Conservation (phyloP, 495 filamentous ascomycete genomes). For the Haplographium delicatum region DNA sequence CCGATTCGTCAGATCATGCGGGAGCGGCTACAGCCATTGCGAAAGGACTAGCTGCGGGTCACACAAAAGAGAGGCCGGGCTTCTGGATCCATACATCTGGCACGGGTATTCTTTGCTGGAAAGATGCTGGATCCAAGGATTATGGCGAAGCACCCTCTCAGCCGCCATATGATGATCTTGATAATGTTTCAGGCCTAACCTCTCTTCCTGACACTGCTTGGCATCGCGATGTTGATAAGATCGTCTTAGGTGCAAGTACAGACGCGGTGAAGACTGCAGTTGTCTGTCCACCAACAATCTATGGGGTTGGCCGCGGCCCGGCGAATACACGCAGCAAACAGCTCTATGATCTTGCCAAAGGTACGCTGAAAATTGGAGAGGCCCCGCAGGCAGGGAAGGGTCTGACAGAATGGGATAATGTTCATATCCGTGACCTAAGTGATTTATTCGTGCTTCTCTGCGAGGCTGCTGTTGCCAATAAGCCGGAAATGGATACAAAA, state of each 20-base stretch:
- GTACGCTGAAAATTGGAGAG: constrained; percentile 55
- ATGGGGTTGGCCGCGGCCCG: constrained; percentile 66
- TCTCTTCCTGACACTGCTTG: constrained; percentile 34
- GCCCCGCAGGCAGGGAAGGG: constrained; percentile 57
- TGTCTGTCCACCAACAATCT: constrained; percentile 74
- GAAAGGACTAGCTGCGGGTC: constrained; percentile 38
- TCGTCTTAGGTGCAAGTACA: constrained; percentile 32
- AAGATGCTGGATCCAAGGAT: constrained; percentile 34
- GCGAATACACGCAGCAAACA: constrained; percentile 64
- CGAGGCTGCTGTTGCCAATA: constrained; percentile 56
- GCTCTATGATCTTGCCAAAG: constrained; percentile 50
- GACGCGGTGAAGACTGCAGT: constrained; percentile 60
- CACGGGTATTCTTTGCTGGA: constrained; percentile 42
- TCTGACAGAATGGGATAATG: constrained; percentile 56
- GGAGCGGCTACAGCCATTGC: constrained; percentile 39
- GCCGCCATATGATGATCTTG: constrained; percentile 21
- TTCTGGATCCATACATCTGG: constrained; percentile 45
- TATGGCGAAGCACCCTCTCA: constrained; percentile 35
- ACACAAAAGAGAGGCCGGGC: constrained; percentile 39
- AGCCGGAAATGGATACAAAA: constrained; percentile 42
- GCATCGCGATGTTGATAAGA: constrained; percentile 44
- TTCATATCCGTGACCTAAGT: constrained; percentile 69
- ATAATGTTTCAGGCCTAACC: constrained; percentile 17
- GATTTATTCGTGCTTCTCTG: constrained; percentile 59
- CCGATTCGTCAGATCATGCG: constrained; percentile 40